Percentiles rank a stretch among this genome's conserved stretches.
These are phyloP conservation scores for Brasenia schreberi DNA, from an alignment of 164 flowering plant species.

Conservation along the genomic window DNA sequence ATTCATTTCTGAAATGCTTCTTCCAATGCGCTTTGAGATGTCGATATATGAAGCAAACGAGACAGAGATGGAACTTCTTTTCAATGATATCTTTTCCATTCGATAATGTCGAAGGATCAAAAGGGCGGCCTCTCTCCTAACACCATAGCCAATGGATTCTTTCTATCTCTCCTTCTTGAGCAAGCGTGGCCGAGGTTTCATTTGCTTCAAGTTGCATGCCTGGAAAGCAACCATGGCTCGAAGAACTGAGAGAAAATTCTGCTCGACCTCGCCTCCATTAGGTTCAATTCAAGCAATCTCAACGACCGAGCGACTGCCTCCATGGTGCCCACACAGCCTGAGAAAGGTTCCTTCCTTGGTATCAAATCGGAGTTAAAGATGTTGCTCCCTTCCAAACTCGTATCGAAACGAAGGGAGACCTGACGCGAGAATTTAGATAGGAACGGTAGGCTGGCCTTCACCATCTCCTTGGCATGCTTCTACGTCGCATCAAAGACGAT, in stretches of 20 bases:
- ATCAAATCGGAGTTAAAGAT: slow-evolving; percentile 67
- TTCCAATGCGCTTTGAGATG: too few species aligned
- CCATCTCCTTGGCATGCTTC: slow-evolving; percentile 96
- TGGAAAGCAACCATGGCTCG: slow-evolving; percentile 69
- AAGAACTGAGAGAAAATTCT: slow-evolving; percentile 38
- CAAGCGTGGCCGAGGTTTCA: slow-evolving; percentile 51
- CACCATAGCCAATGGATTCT: too few species aligned
- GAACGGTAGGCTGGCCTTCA: slow-evolving; percentile 51
- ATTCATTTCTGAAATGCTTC: too few species aligned
- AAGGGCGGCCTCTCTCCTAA: too few species aligned
- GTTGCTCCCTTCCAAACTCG: slow-evolving; percentile 40
- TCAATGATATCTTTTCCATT: too few species aligned
- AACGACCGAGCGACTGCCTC: slow-evolving; percentile 84
- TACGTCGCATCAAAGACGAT: slow-evolving; percentile 86
- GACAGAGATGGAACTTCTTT: too few species aligned
- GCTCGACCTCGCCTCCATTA: slow-evolving; percentile 49
- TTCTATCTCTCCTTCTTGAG: slow-evolving; percentile 21
- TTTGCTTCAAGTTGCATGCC: slow-evolving; percentile 48
- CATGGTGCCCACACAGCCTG: slow-evolving; percentile 82
- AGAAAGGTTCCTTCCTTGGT: slow-evolving; percentile 77
- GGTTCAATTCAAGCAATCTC: slow-evolving; percentile 61
- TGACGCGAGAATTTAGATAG: slow-evolving; percentile 45
- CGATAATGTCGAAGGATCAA: too few species aligned
- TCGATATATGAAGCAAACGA: too few species aligned
- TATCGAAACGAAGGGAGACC: slow-evolving; percentile 57